A percentile compares a stretch with the other conserved stretches of the same genome.
These are phyloP conservation scores for Leccinum rimulosum DNA, from an alignment of 768 basidiomycete genomes.

Conservation along the genomic window DNA sequence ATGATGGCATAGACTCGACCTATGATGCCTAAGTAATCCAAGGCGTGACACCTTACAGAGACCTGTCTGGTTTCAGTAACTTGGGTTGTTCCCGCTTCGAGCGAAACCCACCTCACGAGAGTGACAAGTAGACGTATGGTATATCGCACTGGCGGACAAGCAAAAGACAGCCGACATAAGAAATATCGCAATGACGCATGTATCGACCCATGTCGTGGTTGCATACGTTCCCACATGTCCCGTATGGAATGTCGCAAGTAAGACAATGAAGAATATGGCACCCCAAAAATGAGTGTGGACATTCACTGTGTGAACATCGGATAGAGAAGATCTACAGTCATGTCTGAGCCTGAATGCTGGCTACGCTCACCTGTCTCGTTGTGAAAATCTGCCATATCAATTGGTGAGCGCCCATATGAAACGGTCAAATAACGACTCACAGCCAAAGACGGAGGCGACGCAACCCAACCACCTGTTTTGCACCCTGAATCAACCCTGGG, in stretches of 20 bases:
- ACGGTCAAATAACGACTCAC: slow-evolving; percentile 41
- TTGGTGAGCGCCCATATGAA: slow-evolving; percentile 15
- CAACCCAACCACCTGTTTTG: slow-evolving; percentile 64
- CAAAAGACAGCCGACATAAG: slow-evolving; percentile 71
- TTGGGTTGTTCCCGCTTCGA: not conserved
- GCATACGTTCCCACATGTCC: slow-evolving; percentile 51
- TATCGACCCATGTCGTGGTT: slow-evolving; percentile 59
- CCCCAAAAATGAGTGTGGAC: slow-evolving; percentile 82
- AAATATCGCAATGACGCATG: slow-evolving; percentile 60
- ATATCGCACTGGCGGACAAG: slow-evolving; percentile 66
- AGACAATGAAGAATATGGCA: slow-evolving; percentile 55
- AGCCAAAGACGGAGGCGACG: slow-evolving; percentile 59
- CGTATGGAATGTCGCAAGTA: slow-evolving; percentile 52
- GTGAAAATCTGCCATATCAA: slow-evolving; percentile 55
- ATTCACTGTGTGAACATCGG: slow-evolving; percentile 55
- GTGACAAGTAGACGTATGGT: slow-evolving; percentile 73
- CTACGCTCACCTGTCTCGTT: slow-evolving; percentile 64
- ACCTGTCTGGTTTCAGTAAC: slow-evolving; percentile 42
- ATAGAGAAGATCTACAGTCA: slow-evolving; percentile 6
- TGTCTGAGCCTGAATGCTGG: slow-evolving; percentile 1
- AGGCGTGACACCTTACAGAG: slow-evolving; percentile 54
- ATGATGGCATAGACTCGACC: slow-evolving; percentile 33
- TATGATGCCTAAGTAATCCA: slow-evolving; percentile 82
- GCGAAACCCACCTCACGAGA: slow-evolving; percentile 54
- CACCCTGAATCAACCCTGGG: slow-evolving; percentile 37